phyloP scores from a whole-genome alignment of 345 rosid genomes.

The Lenwebbia sp. region DNA sequence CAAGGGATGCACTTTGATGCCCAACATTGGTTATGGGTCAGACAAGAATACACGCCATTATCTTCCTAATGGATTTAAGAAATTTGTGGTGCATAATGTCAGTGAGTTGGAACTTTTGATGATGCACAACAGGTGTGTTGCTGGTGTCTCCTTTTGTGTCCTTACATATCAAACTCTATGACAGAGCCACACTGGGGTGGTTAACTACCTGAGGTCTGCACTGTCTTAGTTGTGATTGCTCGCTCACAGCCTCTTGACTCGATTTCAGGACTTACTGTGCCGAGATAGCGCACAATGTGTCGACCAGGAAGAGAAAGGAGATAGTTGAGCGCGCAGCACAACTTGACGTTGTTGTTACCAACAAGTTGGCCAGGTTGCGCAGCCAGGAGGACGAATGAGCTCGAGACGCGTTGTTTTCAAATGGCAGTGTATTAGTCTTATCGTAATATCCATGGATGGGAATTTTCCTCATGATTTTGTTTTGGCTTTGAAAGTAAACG shows the following conservation, averaged over 20 bases:
- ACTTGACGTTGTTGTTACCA: constrained; percentile 60
- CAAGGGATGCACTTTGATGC: constrained; percentile 60
- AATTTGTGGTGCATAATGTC: constrained; percentile 48
- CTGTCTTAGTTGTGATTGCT: neutral
- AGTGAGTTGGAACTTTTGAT: constrained; percentile 49
- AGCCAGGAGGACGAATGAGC: constrained; percentile 61
- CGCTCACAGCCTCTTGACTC: neutral
- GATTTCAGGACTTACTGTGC: constrained; percentile 51
- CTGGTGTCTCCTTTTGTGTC: neutral
- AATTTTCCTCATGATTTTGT: neutral
- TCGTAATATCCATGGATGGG: neutral
- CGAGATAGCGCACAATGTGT: constrained; percentile 55
- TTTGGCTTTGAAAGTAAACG: neutral
- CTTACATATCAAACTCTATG: neutral
- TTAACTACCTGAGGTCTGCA: neutral
- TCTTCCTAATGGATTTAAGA: constrained; percentile 65
- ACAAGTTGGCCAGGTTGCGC: constrained; percentile 64
- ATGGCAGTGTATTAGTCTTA: neutral
- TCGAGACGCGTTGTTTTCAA: neutral
- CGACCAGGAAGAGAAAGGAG: constrained; percentile 54
- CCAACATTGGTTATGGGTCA: constrained; percentile 55
- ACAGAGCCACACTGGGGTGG: neutral
- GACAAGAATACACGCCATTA: constrained; percentile 66
- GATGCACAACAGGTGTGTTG: constrained; percentile 57
- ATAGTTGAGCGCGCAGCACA: constrained; percentile 58